Conservation (phyloP, 2,329 filamentous ascomycete genomes). For the Monosporascus cannonballus region DNA sequence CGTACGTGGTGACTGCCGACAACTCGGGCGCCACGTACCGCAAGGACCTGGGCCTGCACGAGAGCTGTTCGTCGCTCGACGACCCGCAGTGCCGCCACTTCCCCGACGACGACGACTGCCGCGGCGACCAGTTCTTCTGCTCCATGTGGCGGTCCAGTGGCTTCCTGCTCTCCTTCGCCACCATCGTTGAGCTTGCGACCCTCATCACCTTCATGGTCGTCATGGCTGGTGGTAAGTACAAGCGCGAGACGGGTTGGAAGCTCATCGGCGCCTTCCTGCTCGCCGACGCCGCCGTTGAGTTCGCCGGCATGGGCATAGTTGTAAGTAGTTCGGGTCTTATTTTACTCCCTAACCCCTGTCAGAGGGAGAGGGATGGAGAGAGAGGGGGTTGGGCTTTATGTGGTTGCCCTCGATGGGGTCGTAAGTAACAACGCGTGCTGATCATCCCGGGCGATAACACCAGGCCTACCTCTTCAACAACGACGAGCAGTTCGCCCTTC, state of each 20-base stretch:
- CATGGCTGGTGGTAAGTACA: conserved; percentile 70
- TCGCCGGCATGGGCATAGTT: conserved; percentile 74
- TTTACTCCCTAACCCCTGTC: no score
- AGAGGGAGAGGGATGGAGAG: no score
- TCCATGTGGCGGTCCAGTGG: conserved; percentile 85
- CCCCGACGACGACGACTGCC: conserved; percentile 62
- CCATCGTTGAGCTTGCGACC: conserved; percentile 74
- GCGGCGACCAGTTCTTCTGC: conserved; percentile 71
- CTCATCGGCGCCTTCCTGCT: conserved; percentile 61
- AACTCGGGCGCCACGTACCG: conserved; percentile 38
- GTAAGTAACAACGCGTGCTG: no score
- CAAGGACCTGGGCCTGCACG: conserved; percentile 72
- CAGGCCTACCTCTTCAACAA: conserved; percentile 80
- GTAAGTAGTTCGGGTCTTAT: conserved; percentile 45
- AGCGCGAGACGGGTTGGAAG: conserved; percentile 78
- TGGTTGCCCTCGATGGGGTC: no score
- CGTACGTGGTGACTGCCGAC: conserved; percentile 50
- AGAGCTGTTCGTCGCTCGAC: conserved; percentile 67
- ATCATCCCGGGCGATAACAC: not conserved
- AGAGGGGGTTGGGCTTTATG: no score
- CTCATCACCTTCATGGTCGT: conserved; percentile 76
- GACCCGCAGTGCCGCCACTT: conserved; percentile 59
- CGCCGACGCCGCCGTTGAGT: conserved; percentile 62
- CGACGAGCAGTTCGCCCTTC: conserved; percentile 73
- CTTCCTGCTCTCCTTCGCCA: conserved; percentile 79